Percentiles rank a stretch among this genome's conserved stretches.
Evolutionary conservation across 2,329 filamentous ascomycete species (phyloP).

Genomic region (Stagonosporopsis rhizophila): DNA sequence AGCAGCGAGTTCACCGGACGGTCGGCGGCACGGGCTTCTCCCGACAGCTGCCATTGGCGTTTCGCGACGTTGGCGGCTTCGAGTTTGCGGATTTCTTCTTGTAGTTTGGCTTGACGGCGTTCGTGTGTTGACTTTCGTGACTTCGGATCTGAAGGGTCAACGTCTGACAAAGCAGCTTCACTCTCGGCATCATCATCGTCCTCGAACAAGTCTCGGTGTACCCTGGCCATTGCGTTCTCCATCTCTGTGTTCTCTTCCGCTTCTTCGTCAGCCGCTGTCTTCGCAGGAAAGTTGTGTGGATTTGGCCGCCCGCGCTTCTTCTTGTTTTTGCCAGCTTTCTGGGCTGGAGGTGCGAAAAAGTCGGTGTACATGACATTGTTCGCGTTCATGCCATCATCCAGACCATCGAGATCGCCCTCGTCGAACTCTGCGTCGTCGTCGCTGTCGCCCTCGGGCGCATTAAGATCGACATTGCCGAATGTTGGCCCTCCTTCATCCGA

Average conservation of each 20-base stretch:
- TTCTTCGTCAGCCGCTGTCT: slow-evolving; percentile 26
- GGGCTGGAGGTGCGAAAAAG: slow-evolving; percentile 87
- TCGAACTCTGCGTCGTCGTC: slow-evolving; percentile 68
- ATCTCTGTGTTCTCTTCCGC: slow-evolving; percentile 65
- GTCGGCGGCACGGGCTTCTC: slow-evolving; percentile 83
- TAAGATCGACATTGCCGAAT: slow-evolving; percentile 79
- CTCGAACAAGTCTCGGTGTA: slow-evolving; percentile 89
- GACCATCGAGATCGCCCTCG: slow-evolving; percentile 60
- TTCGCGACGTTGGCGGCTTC: slow-evolving; percentile 90
- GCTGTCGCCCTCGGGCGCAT: slow-evolving; percentile 73
- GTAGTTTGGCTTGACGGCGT: slow-evolving; percentile 81
- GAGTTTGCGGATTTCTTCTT: slow-evolving; percentile 88
- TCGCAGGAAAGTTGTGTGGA: slow-evolving; percentile 56
- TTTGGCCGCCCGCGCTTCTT: slow-evolving; percentile 62
- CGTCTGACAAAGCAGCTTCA: slow-evolving; percentile 64
- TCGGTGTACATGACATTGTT: slow-evolving; percentile 91
- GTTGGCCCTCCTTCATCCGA: slow-evolving; percentile 80
- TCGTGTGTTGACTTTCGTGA: slow-evolving; percentile 86
- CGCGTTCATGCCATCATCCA: slow-evolving; percentile 72
- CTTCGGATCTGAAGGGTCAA: slow-evolving; percentile 72
- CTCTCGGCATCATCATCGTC: slow-evolving; percentile 67
- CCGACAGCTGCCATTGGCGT: slow-evolving; percentile 86
- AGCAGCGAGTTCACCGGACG: slow-evolving; percentile 90
- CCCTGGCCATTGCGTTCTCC: slow-evolving; percentile 82
- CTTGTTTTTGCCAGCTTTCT: slow-evolving; percentile 70